Evolutionary conservation across 345 rosid genomes (phyloP).

Genomic region (Brassica cretica): DNA sequence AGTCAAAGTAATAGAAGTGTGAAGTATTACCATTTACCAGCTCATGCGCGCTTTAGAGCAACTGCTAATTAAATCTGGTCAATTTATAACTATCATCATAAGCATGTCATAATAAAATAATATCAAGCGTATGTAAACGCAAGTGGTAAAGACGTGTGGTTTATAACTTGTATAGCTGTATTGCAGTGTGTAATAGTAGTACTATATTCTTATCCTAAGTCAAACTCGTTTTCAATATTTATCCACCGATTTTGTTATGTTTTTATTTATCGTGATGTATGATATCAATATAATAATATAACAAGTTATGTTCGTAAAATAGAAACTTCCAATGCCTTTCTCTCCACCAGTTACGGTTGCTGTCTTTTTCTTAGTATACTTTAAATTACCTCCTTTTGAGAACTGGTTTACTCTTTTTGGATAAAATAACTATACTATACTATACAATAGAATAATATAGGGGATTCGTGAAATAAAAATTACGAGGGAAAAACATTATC

Average conservation of each 20-base stretch:
- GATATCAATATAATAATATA: background rate
- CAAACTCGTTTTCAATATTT: conserved; percentile 21
- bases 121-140: conserved; percentile 2
- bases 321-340: conserved; percentile 30
- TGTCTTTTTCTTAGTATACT: conserved; percentile 7
- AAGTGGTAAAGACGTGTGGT: conserved; percentile 27
- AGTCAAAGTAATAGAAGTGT: background rate
- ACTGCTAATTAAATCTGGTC: conserved; percentile 6
- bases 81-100: background rate
- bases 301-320: background rate
- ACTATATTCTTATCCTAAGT: conserved; percentile 11
- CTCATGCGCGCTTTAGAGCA: background rate
- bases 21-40: background rate
- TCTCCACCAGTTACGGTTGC: conserved; percentile 22
- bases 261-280: background rate
- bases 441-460: background rate
- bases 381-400: background rate
- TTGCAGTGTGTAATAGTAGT: background rate
- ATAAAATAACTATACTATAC: background rate
- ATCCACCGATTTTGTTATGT: conserved; percentile 23
- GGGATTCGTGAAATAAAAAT: background rate
- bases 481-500: background rate
- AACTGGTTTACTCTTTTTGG: background rate
- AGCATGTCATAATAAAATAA: conserved; percentile 4
- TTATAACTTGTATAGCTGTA: conserved; percentile 15